These are phyloP conservation scores for Trichopus zeylanicus DNA, from an alignment of 116 monocot genomes.

Conservation along the genomic window DNA sequence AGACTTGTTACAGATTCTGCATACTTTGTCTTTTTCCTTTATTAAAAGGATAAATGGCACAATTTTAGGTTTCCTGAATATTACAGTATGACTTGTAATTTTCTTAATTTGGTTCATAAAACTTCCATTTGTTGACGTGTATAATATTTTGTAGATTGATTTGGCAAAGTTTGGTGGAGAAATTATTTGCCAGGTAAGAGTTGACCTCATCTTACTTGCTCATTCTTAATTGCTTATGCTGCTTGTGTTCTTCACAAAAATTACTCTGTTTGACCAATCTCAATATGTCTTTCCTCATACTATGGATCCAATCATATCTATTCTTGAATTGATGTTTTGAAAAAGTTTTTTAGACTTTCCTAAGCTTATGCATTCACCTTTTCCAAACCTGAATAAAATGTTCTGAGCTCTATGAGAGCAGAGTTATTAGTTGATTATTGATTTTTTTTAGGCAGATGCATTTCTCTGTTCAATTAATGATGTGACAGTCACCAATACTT, in stretches of 20 bases:
- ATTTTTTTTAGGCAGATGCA: slow-evolving; percentile 78
- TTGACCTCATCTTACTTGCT: not conserved
- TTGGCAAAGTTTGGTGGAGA: slow-evolving; percentile 86
- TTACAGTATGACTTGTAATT: no score
- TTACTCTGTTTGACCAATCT: no score
- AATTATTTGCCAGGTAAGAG: slow-evolving; percentile 81
- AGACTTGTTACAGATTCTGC: no score
- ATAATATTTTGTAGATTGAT: slow-evolving; percentile 47
- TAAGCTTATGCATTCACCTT: no score
- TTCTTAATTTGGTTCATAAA: not conserved
- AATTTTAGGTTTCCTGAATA: not conserved
- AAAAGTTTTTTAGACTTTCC: no score
- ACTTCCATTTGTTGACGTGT: not conserved
- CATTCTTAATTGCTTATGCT: not conserved
- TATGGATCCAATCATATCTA: no score
- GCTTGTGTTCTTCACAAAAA: no score
- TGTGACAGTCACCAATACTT: slow-evolving; percentile 46
- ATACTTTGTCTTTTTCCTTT: no score
- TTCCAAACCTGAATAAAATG: no score
- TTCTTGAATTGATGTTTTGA: no score
- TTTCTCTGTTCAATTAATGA: slow-evolving; percentile 96
- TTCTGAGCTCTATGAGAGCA: not conserved
- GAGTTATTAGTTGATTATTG: not conserved
- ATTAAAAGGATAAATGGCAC: not conserved
- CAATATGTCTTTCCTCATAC: no score